These are phyloP conservation scores for Leccinum barrowsii DNA, from an alignment of 768 basidiomycete genomes.

Conservation along the genomic window DNA sequence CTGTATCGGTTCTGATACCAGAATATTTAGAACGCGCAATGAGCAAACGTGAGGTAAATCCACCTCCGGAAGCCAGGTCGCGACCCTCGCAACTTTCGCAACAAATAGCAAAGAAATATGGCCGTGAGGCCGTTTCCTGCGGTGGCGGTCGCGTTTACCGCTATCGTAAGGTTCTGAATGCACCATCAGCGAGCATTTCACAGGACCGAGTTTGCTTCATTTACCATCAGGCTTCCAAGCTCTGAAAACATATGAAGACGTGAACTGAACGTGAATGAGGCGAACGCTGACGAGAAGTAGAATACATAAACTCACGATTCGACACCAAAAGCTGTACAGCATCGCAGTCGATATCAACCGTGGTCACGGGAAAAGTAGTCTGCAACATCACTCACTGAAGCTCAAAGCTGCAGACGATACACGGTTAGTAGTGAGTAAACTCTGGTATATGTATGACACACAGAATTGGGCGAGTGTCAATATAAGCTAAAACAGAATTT, in stretches of 20 bases:
- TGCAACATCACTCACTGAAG: slow-evolving; percentile 27
- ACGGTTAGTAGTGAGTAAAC: slow-evolving; percentile 1
- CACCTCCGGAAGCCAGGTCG: slow-evolving; percentile 51
- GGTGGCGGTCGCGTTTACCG: slow-evolving; percentile 50
- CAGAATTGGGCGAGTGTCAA: slow-evolving; percentile 41
- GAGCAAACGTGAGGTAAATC: not conserved
- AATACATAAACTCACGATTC: slow-evolving; percentile 30
- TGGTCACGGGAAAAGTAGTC: not conserved
- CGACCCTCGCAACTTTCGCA: slow-evolving; percentile 34
- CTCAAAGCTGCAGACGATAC: slow-evolving; percentile 22
- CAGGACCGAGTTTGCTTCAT: not conserved
- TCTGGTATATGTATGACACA: slow-evolving; percentile 7
- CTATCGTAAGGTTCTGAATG: slow-evolving; percentile 38
- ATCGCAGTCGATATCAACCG: slow-evolving; percentile 1
- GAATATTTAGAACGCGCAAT: not conserved
- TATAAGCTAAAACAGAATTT: slow-evolving; percentile 8
- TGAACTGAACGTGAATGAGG: slow-evolving; percentile 34
- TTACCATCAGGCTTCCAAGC: slow-evolving; percentile 42
- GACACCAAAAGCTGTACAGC: slow-evolving; percentile 31
- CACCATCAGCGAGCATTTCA: not conserved
- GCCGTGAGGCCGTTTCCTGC: slow-evolving; percentile 50
- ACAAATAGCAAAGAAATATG: slow-evolving; percentile 40
- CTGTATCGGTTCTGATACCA: slow-evolving; percentile 38
- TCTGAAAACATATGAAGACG: slow-evolving; percentile 38
- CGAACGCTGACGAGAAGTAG: not conserved